A percentile compares a stretch with the other conserved stretches of the same genome.
These are phyloP conservation scores for Stagonosporopsis rhizophila DNA, from an alignment of 2,329 filamentous ascomycete genomes.

Conservation along the genomic window DNA sequence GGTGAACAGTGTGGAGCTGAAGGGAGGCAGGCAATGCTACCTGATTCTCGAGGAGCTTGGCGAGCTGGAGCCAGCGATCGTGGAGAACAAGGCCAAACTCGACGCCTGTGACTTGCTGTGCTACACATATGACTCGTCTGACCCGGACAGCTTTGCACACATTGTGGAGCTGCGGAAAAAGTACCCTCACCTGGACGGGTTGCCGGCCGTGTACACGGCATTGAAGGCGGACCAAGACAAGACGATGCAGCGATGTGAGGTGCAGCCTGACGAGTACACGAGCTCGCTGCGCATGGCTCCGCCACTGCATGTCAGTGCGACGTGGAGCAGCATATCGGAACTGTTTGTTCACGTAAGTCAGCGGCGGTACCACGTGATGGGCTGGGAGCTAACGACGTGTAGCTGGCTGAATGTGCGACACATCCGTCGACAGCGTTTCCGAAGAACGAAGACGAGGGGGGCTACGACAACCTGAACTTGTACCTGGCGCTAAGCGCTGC, in stretches of 20 bases:
- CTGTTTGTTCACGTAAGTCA: conserved; percentile 75
- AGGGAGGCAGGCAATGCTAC: conserved; percentile 95
- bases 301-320: conserved; percentile 92
- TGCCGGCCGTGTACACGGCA: conserved; percentile 90
- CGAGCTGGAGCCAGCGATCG: conserved; percentile 90
- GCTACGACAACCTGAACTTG: conserved; percentile 80
- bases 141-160: conserved; percentile 94
- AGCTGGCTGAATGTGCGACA: conserved; percentile 87
- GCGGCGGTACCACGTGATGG: neutral
- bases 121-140: conserved; percentile 95
- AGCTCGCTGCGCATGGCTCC: conserved; percentile 84
- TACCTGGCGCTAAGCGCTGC: conserved; percentile 84
- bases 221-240: conserved; percentile 96
- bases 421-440: conserved; percentile 89
- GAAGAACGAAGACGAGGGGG: conserved; percentile 80
- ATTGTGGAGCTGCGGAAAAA: conserved; percentile 81
- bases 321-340: conserved; percentile 92
- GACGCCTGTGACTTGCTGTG: conserved; percentile 93
- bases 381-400: conserved; percentile 25
- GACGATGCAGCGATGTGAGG: conserved; percentile 92
- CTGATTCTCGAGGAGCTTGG: conserved; percentile 94
- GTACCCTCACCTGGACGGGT: conserved; percentile 83
- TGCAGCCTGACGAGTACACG: conserved; percentile 88
- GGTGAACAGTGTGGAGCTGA: conserved; percentile 95
- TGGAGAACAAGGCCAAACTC: conserved; percentile 89